phyloP scores from a whole-genome alignment of 306 rosid genomes.

The Erythrophleum fordii region DNA sequence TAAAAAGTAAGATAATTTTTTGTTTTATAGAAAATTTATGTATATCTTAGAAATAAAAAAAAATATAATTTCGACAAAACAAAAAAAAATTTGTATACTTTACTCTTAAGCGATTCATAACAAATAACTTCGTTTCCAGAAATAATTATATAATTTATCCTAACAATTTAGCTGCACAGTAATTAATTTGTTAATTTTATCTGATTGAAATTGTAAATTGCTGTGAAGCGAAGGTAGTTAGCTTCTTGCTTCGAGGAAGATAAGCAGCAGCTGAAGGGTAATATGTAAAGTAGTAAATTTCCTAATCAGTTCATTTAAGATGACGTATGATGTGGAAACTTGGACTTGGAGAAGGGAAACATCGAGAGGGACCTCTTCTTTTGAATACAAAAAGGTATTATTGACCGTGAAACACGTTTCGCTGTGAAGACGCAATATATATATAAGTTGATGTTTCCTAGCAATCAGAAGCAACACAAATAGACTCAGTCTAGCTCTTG shows the following conservation, averaged over 20 bases:
- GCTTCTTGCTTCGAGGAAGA: slow-evolving; percentile 1
- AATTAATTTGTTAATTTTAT: too few relatives aligned
- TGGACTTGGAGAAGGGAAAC: not conserved
- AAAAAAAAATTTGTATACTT: too few relatives aligned
- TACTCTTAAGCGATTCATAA: too few relatives aligned
- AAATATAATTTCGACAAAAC: too few relatives aligned
- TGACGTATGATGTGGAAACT: not conserved
- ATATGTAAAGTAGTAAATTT: not conserved
- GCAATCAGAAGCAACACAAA: not conserved
- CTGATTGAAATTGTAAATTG: too few relatives aligned
- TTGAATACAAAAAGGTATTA: not conserved
- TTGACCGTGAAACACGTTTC: slow-evolving; percentile 33
- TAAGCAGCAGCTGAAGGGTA: not conserved
- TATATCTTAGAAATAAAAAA: too few relatives aligned
- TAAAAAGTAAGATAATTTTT: too few relatives aligned
- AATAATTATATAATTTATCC: too few relatives aligned
- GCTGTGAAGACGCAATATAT: not conserved
- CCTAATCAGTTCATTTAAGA: not conserved
- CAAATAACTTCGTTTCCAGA: too few relatives aligned
- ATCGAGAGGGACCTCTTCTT: not conserved
- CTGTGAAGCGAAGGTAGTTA: not conserved
- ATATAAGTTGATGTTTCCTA: not conserved
- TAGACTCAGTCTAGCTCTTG: too few relatives aligned
- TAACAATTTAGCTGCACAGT: too few relatives aligned
- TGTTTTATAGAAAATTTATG: too few relatives aligned